These are phyloP conservation scores for Exophiala mesophila DNA, from an alignment of 2,329 filamentous ascomycete genomes.

Conservation along the genomic window DNA sequence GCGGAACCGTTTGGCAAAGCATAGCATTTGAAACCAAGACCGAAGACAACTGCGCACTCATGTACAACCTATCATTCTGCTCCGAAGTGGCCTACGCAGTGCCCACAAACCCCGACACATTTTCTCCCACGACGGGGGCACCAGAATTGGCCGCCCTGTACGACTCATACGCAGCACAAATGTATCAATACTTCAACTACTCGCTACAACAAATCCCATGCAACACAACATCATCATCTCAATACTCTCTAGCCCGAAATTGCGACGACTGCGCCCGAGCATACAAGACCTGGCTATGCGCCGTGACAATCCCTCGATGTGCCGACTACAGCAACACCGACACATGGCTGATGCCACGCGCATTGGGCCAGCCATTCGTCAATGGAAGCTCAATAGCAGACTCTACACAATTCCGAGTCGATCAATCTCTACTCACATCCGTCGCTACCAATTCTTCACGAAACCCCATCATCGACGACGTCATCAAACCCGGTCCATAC, in stretches of 20 bases:
- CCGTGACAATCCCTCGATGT: slow-evolving; percentile 86
- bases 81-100: slow-evolving; percentile 85
- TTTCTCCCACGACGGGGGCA: slow-evolving; percentile 50
- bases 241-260: slow-evolving; percentile 73
- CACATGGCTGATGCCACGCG: slow-evolving; percentile 61
- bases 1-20: slow-evolving; percentile 67
- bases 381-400: slow-evolving; percentile 56
- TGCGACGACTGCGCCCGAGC: slow-evolving; percentile 72
- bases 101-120: slow-evolving; percentile 64
- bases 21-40: slow-evolving; percentile 71
- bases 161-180: slow-evolving; percentile 64
- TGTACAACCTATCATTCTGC: slow-evolving; percentile 87
- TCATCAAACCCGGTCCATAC: slow-evolving; percentile 78
- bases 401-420: slow-evolving; percentile 7
- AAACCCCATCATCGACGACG: slow-evolving; percentile 65
- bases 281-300: slow-evolving; percentile 94
- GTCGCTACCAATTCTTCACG: slow-evolving; percentile 56
- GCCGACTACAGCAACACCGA: slow-evolving; percentile 66
- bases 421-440: slow-evolving; percentile 18
- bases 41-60: slow-evolving; percentile 77
- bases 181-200: slow-evolving; percentile 74
- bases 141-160: slow-evolving; percentile 65
- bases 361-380: slow-evolving; percentile 64
- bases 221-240: slow-evolving; percentile 65
- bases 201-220: slow-evolving; percentile 81